Base-by-base conservation (phyloP, 148 eudicot genomes). In the Silene latifolia region DNA sequence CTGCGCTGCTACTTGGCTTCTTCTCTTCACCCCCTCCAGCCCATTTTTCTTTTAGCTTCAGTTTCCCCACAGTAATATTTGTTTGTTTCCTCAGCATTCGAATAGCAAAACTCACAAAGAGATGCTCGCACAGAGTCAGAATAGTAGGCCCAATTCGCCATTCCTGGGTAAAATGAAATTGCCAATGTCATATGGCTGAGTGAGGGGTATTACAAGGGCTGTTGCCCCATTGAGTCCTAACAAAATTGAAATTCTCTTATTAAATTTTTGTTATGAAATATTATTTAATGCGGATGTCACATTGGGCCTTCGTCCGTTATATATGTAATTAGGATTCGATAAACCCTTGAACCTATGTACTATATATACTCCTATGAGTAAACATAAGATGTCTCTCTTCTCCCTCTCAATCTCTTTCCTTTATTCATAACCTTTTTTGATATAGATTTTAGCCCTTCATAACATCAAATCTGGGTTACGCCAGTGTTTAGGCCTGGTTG, bases 81-180 rank as follows among this genome's bases (percentile, higher is more conserved):
- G 94, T 82, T 78, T 86, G 93, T 79, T 85, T 92, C 80, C 97
- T 84, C 74, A 95, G 86, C 73, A 79, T 46, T 17, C 97, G 96
- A 72, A 95, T 95, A 9, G 88, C 87, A 73, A 95, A 95, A 80
- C 97, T 95, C 83, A 95, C 99, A 70, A 95, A 90, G 15, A 95
- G 94, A 82, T 95, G 99, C 77, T 95, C 97, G 32, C 91, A 89
- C 81, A 95, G 77, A 67, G 99, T 95, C 80, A 89, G 78, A 44
- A 95, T 78, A 13, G 94, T 92, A 20, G 99, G 99, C 58, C 93
- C 96, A 20, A 95, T 77, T 85, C 82, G 87, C 97, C 99, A 95
- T 58, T 89, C 97, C 99, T 93, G 87, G 75, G 77, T 25, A 5
- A 17, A 67, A 73, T 19, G 39, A 12, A 69, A 73, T 20, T 47